Evolutionary conservation across 2,329 filamentous ascomycete genomes (phyloP).

Genomic region (Mollisia scopiformis): DNA sequence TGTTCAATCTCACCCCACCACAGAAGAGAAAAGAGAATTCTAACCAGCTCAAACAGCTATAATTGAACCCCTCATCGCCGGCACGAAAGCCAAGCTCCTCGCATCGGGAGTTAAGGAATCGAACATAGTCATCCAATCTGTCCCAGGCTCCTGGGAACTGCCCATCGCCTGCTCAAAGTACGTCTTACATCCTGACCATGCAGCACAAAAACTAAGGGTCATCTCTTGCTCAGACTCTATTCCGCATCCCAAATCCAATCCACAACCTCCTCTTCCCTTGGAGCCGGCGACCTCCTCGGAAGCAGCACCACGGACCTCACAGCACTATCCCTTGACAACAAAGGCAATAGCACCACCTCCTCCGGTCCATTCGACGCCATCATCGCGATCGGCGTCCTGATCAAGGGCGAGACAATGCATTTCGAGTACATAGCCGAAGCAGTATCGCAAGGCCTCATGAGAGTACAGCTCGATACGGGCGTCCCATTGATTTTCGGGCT

Average conservation of each 20-base stretch:
- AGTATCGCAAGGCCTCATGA: slow-evolving; percentile 91
- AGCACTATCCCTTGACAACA: slow-evolving; percentile 44
- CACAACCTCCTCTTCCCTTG: slow-evolving; percentile 60
- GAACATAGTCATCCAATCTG: slow-evolving; percentile 87
- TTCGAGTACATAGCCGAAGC: slow-evolving; percentile 98
- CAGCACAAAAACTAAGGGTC: not conserved
- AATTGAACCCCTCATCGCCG: slow-evolving; percentile 82
- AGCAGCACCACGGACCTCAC: slow-evolving; percentile 69
- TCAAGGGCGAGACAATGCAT: slow-evolving; percentile 99
- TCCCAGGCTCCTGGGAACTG: slow-evolving; percentile 93
- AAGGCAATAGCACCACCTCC: slow-evolving; percentile 44
- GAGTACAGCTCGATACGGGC: slow-evolving; percentile 85
- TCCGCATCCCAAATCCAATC: slow-evolving; percentile 85
- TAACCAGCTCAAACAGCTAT: slow-evolving; percentile 55
- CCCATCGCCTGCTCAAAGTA: slow-evolving; percentile 74
- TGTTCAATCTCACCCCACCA: slow-evolving; percentile 10
- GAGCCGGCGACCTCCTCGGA: slow-evolving; percentile 75
- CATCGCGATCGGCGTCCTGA: slow-evolving; percentile 92
- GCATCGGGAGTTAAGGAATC: slow-evolving; percentile 80
- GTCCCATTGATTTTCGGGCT: slow-evolving; percentile 92
- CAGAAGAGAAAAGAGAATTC: not conserved
- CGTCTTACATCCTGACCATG: slow-evolving; percentile 40
- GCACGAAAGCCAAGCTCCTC: slow-evolving; percentile 77
- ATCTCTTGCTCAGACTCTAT: slow-evolving; percentile 63
- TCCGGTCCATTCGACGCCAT: slow-evolving; percentile 84